A percentile compares a stretch with the other conserved stretches of the same genome.
Evolutionary conservation across 257 asterid species (phyloP).

Genomic region (Prunella vulgaris): DNA sequence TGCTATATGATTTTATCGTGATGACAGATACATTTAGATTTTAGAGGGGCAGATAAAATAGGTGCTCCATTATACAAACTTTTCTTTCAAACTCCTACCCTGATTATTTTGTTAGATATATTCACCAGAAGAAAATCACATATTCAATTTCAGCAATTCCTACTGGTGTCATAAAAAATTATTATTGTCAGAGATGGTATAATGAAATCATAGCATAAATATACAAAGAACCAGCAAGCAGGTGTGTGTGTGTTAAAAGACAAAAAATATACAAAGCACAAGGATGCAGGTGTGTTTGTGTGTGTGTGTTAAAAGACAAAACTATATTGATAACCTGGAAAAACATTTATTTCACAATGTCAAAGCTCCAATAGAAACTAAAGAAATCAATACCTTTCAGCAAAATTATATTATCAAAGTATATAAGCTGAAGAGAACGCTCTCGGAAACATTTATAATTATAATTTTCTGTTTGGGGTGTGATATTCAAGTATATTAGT

Average conservation of each 20-base stretch:
- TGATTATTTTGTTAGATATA: not conserved
- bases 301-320: not conserved
- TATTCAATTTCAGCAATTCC: not conserved
- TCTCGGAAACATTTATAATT: not conserved
- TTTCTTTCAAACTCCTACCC: not conserved
- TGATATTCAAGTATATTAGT: not conserved
- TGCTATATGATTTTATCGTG: not conserved
- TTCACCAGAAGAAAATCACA: not conserved
- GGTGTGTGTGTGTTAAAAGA: not conserved
- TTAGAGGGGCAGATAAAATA: too few relatives aligned
- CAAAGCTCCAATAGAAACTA: not conserved
- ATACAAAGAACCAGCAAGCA: not conserved
- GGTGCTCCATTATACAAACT: not conserved
- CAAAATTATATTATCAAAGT: not conserved
- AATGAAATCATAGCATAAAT: not conserved
- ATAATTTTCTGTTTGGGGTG: not conserved
- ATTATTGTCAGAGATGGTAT: not conserved
- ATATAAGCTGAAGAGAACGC: not conserved
- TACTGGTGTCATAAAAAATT: not conserved
- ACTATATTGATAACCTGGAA: not conserved
- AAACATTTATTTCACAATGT: not conserved
- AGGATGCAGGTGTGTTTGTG: not conserved
- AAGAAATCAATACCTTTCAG: not conserved
- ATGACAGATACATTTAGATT: not conserved
- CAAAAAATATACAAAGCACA: too few relatives aligned